These are phyloP conservation scores for Hyaloscypha hepaticicola DNA, from an alignment of 495 filamentous ascomycete species.

Conservation along the genomic window DNA sequence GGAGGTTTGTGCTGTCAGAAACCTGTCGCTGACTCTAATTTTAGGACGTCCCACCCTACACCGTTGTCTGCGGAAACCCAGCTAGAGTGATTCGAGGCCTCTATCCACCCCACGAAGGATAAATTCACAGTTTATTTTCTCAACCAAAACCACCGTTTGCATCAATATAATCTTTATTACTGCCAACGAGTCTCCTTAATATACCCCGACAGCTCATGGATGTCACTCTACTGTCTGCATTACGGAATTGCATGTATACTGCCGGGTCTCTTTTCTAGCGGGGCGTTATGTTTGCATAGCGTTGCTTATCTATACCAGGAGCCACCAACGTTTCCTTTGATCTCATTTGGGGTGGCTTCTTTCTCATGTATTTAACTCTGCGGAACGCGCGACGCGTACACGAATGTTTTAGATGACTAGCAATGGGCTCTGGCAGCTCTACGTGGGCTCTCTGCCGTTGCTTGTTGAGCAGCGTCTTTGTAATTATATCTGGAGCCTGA, in stretches of 20 bases:
- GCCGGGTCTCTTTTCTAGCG: not conserved
- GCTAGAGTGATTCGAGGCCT: slow-evolving; percentile 57
- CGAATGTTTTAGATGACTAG: slow-evolving; percentile 11
- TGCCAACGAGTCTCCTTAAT: slow-evolving; percentile 18
- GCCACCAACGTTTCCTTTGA: not conserved
- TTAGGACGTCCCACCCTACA: slow-evolving; percentile 61
- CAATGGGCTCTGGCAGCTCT: slow-evolving; percentile 16
- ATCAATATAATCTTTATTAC: not conserved
- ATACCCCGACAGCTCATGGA: slow-evolving; percentile 9
- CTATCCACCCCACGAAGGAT: slow-evolving; percentile 32
- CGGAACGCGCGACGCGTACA: slow-evolving; percentile 7
- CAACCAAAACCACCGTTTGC: not conserved
- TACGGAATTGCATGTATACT: not conserved
- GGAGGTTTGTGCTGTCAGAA: slow-evolving; percentile 10
- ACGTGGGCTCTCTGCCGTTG: not conserved
- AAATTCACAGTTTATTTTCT: slow-evolving; percentile 1
- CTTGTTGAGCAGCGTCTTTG: slow-evolving; percentile 1
- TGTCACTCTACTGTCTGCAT: not conserved
- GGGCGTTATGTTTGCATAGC: slow-evolving; percentile 11
- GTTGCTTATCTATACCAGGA: not conserved
- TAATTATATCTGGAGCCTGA: not conserved
- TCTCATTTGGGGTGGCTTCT: not conserved
- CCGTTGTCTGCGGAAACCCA: slow-evolving; percentile 63
- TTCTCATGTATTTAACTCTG: slow-evolving; percentile 9
- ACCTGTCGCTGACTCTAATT: slow-evolving; percentile 13